Evolutionary conservation across 2,329 filamentous ascomycete species (phyloP).

Genomic region (Stachybotrys elegans): DNA sequence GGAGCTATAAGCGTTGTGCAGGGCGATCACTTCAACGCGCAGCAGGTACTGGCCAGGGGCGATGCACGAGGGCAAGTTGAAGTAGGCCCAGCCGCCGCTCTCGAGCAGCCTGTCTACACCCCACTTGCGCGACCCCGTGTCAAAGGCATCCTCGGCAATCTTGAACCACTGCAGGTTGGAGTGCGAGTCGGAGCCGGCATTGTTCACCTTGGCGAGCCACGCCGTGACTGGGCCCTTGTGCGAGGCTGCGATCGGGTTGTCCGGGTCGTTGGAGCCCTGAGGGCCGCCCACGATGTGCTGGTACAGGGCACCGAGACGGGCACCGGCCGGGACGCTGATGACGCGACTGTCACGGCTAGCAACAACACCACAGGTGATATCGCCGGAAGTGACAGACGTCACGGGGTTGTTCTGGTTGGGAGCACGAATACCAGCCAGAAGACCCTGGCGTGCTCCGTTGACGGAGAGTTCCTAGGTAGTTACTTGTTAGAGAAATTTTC

Average conservation of each 20-base stretch:
- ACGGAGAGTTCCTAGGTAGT: slow-evolving; percentile 33
- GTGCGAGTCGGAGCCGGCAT: slow-evolving; percentile 35
- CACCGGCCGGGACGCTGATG: slow-evolving; percentile 41
- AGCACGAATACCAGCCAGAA: slow-evolving; percentile 43
- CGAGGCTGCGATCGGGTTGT: slow-evolving; percentile 42
- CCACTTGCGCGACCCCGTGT: slow-evolving; percentile 17
- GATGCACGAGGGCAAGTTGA: slow-evolving; percentile 32
- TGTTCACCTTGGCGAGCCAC: slow-evolving; percentile 43
- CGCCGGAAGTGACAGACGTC: slow-evolving; percentile 37
- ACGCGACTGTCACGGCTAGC: slow-evolving; percentile 30
- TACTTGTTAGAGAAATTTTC: background rate
- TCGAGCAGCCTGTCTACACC: slow-evolving; percentile 21
- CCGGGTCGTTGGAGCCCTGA: slow-evolving; percentile 35
- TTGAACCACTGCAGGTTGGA: slow-evolving; percentile 45
- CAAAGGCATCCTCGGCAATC: slow-evolving; percentile 36
- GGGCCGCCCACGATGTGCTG: slow-evolving; percentile 46
- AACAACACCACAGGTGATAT: slow-evolving; percentile 42
- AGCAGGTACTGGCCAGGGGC: slow-evolving; percentile 37
- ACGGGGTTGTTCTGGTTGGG: slow-evolving; percentile 46
- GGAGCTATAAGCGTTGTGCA: slow-evolving; percentile 28
- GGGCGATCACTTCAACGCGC: slow-evolving; percentile 35
- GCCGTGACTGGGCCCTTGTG: slow-evolving; percentile 45
- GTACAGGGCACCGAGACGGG: slow-evolving; percentile 42
- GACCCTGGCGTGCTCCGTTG: slow-evolving; percentile 42
- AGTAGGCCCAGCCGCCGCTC: slow-evolving; percentile 24